Base-by-base conservation (phyloP, 1,284 basidiomycete genomes). In the Hortiboletus rubellus region DNA sequence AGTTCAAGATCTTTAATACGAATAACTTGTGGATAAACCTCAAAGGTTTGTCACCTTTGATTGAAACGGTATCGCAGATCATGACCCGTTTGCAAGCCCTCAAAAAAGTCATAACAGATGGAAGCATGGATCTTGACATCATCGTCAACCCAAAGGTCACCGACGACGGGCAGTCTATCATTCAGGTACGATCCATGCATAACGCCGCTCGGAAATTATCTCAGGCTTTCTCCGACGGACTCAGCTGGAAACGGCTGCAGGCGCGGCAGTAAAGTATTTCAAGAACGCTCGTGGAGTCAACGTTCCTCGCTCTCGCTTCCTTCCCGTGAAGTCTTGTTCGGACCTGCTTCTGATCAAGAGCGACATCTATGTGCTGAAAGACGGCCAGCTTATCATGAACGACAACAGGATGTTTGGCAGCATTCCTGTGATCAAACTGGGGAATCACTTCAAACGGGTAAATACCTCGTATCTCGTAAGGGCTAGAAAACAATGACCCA, bases 21-120 rank as follows among this genome's bases (percentile, higher is more conserved):
- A 98, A 98, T 85, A 98, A 96, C 80, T 77, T 96, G 69, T 96
- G 95, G 96, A 86, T 98, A 77, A 93, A 98, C 79, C 81, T 98
- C 60, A 86, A 83, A 74, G 87, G 84, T 84, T 50, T 31, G 61
- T 46, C 22, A 10, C 41, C 18, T 36, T 37, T 54, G 37, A 22
- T 24, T 38, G 40, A 14, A 40, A 44, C 6, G 17, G 5, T 24
- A 45, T 18, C 44, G 15, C 27, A 11, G 30, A 36, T 55, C 30
- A 54, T n/a, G 59, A 51, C 53, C n/a, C 10, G 49, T 46, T 37
- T 59, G 58, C 30, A 54, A 78, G 87, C 91, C 41, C 86, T 99
- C 73, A 98, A 96, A 84, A 87, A 89, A 59, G 83, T 97, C 66
- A 94, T 98, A 86, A 92, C 94, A 69, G 84, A 79, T 53, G 93